Evolutionary conservation across 768 basidiomycete genomes (phyloP), one percentile per base, ranked within the genome.

Genomic region (Hemileccinum impolitum): DNA sequence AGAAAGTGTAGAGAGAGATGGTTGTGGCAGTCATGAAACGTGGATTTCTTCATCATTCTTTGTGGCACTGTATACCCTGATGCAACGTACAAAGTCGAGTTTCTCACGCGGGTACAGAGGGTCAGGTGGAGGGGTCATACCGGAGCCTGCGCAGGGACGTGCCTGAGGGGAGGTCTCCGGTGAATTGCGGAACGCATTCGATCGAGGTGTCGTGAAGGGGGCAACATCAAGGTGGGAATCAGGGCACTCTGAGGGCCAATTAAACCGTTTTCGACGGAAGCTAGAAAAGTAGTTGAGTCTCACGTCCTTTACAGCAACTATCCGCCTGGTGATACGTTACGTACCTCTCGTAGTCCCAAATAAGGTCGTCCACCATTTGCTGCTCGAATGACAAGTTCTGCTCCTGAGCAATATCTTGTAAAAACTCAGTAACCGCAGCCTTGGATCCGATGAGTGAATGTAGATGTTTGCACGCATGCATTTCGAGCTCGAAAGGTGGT

Each of bases 381-480:
- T 59, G 51, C 38, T 65, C 58, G 37, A 65, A 53, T 12, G 56
- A 26, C 4, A 53, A 4, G 3, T 52, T 43, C 40, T 60, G 63
- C 10, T 60, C 55, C 32, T 58, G 58, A 37, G 67, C 55, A 7
- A 68, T 43, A 23, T 75, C 72, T 17, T 62, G 44, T 13, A 84
- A 59, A 59, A 70, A 82, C 39, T 79, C 78, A 6, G 55, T 60
- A 10, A 90, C 68, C 4, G 85, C 83, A 31, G 72, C 70, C 58
- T 80, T 79, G 59, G 80, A 84, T 26, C 79, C 79, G 21, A 90
- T 69, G 3, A 90, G 62, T 6, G 75, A 74, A 59, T 89, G 83
- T 42, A 87, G 67, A 59, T 82, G 75, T 66, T 81, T 85, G 68
- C 81, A 83, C n/a, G 80, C 75, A 57, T 87, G 83, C 81, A 85